phyloP scores from a whole-genome alignment of 2,329 filamentous ascomycete genomes.

The Orbilia quercus region DNA sequence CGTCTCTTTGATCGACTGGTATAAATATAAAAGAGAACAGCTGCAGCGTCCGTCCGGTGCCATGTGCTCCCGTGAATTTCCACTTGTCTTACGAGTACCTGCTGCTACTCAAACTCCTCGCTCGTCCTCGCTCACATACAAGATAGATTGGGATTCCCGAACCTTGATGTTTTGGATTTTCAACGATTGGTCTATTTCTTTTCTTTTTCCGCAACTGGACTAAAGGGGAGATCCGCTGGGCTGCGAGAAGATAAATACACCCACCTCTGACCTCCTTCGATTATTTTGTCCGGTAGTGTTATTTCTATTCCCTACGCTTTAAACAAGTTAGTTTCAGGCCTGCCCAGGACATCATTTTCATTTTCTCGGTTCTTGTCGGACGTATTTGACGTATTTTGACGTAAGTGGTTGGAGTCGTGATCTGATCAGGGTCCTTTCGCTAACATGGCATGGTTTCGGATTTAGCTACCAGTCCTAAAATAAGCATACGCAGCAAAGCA shows the following conservation, averaged over 20 bases:
- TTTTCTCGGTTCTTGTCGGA: not conserved
- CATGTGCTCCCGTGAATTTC: constrained; percentile 22
- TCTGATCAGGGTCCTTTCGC: constrained; percentile 28
- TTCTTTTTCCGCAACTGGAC: not conserved
- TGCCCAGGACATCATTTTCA: not conserved
- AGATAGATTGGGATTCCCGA: not conserved
- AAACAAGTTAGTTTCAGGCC: no score
- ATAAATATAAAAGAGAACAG: constrained; percentile 27
- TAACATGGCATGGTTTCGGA: constrained; percentile 11
- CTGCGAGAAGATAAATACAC: not conserved
- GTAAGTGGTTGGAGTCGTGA: not conserved
- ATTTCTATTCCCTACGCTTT: not conserved
- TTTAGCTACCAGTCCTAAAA: constrained; percentile 6
- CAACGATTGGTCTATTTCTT: not conserved
- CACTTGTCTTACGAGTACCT: not conserved
- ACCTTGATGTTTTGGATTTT: not conserved
- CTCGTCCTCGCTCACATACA: not conserved
- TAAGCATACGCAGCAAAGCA: constrained; percentile 9
- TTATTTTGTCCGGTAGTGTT: no score
- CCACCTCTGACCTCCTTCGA: not conserved
- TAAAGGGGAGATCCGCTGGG: constrained; percentile 14
- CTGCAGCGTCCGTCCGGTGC: constrained; percentile 16
- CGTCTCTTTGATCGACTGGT: not conserved
- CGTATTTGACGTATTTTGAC: not conserved
- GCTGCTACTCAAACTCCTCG: not conserved